A percentile compares a stretch with the other conserved stretches of the same genome.
These are phyloP conservation scores for Aureobasidium sp. DNA, from an alignment of 2,329 filamentous ascomycete genomes.

Conservation along the genomic window DNA sequence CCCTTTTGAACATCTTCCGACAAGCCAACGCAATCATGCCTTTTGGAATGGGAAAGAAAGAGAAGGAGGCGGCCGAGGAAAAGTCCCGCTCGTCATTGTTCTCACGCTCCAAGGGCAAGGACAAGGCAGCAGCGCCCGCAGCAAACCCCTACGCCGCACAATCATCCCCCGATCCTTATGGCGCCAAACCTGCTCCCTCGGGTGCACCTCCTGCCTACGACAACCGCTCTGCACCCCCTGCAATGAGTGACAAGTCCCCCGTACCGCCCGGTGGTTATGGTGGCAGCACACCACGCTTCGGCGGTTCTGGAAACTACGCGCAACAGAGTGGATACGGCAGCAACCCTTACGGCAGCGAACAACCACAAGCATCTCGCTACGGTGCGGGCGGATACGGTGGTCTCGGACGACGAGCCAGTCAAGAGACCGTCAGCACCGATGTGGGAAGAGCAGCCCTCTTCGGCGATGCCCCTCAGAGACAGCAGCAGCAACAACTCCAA, in stretches of 20 bases:
- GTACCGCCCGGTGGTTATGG: conserved; percentile 38
- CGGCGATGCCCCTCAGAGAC: conserved; percentile 45
- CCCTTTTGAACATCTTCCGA: background rate
- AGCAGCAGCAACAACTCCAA: conserved; percentile 31
- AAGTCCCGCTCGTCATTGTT: conserved; percentile 50
- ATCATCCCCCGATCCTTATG: conserved; percentile 44
- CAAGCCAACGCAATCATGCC: conserved; percentile 19
- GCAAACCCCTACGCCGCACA: conserved; percentile 48
- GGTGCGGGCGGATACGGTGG: conserved; percentile 46
- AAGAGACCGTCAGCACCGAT: conserved; percentile 43
- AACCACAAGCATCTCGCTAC: conserved; percentile 20
- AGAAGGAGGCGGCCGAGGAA: conserved; percentile 45
- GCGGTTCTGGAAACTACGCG: conserved; percentile 24
- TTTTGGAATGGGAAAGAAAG: conserved; percentile 41
- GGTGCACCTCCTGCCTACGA: conserved; percentile 22
- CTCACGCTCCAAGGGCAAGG: conserved; percentile 41
- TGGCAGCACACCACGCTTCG: conserved; percentile 21
- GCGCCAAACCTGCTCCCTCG: conserved; percentile 29
- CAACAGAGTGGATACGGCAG: conserved; percentile 42
- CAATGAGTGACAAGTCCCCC: conserved; percentile 35
- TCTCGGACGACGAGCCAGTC: conserved; percentile 41
- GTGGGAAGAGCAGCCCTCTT: conserved; percentile 57
- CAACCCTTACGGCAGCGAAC: conserved; percentile 41
- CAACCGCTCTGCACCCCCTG: conserved; percentile 28
- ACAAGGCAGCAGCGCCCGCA: conserved; percentile 42